Base-by-base conservation (phyloP, 2,329 filamentous ascomycete genomes). In the Venturia effusa region DNA sequence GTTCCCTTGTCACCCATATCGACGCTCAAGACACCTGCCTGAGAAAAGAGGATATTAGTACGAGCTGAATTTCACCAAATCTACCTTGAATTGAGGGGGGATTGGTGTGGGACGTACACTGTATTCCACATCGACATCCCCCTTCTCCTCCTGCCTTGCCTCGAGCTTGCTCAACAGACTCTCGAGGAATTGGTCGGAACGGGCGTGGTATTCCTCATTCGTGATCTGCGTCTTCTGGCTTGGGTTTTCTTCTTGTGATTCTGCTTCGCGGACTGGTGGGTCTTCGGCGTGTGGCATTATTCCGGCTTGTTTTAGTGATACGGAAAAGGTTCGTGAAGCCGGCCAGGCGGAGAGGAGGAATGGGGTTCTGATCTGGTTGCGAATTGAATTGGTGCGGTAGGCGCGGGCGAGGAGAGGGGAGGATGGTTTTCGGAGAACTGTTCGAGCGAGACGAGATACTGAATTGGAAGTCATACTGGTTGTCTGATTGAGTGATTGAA, bases 1-100 rank as follows among this genome's bases (percentile, higher is more conserved):
- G 85, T 93, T 67, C 92, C 92, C 61, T 85, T 80, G 15, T 81
- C 79, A 1, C 85, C 84, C 69, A 90, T 84, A 7, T 79, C 81
- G 71, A 97, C 81, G 67, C 87, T 92, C 69, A 97, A 82, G 64
- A 97, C 92, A 64, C 94, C 93, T 63, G 90, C 84, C 92, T 97
- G 70, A 19, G 19, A 63, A 27, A 51, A 64, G 37, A 57, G 32
- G 45, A 22, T 51, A n/a, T n/a, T n/a, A n/a, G n/a, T n/a, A n/a
- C n/a, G n/a, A n/a, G n/a, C n/a, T n/a, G n/a, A n/a, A n/a, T n/a
- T n/a, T n/a, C n/a, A n/a, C n/a, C n/a, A n/a, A n/a, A n/a, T n/a
- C n/a, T n/a, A n/a, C n/a, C n/a, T n/a, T n/a, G n/a, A n/a, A n/a
- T n/a, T n/a, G n/a, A 3, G 45, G 22, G 8, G 22, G 22, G 19